These are phyloP conservation scores for Amanita muscaria DNA, from an alignment of 768 basidiomycete species.

Conservation along the genomic window DNA sequence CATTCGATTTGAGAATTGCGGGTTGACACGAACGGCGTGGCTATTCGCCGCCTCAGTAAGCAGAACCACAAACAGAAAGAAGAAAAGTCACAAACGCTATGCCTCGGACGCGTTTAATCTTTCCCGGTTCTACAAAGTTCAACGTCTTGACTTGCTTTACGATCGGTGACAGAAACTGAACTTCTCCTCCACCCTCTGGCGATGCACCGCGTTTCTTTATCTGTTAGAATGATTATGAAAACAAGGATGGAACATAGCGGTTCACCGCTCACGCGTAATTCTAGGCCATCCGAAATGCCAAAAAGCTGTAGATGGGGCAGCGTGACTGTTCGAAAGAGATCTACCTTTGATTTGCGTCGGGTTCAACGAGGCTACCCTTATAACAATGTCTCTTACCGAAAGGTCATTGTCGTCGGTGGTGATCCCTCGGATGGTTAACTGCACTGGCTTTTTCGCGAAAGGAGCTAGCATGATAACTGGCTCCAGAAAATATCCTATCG, in stretches of 20 bases:
- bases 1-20: slow-evolving; percentile 96
- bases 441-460: slow-evolving; percentile 82
- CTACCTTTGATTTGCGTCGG: slow-evolving; percentile 48
- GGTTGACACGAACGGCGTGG: slow-evolving; percentile 92
- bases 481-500: slow-evolving; percentile 92
- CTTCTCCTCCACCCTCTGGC: slow-evolving; percentile 88
- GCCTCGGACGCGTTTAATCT: slow-evolving; percentile 90
- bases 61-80: background rate
- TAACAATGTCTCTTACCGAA: slow-evolving; percentile 42
- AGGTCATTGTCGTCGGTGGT: slow-evolving; percentile 91
- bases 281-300: slow-evolving; percentile 83
- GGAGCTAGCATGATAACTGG: slow-evolving; percentile 85
- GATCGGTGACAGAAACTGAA: slow-evolving; percentile 87
- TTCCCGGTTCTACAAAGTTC: slow-evolving; percentile 87
- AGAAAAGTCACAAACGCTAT: slow-evolving; percentile 62
- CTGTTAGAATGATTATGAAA: slow-evolving; percentile 30
- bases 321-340: slow-evolving; percentile 83
- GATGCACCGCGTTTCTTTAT: slow-evolving; percentile 92
- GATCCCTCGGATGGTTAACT: slow-evolving; percentile 77
- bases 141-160: slow-evolving; percentile 88
- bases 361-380: background rate
- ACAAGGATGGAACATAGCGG: too few relatives aligned
- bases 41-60: slow-evolving; percentile 30
- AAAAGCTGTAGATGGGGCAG: slow-evolving; percentile 87
- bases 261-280: slow-evolving; percentile 55